These are phyloP conservation scores for Podospora conica DNA, from an alignment of 495 filamentous ascomycete species.

Conservation along the genomic window DNA sequence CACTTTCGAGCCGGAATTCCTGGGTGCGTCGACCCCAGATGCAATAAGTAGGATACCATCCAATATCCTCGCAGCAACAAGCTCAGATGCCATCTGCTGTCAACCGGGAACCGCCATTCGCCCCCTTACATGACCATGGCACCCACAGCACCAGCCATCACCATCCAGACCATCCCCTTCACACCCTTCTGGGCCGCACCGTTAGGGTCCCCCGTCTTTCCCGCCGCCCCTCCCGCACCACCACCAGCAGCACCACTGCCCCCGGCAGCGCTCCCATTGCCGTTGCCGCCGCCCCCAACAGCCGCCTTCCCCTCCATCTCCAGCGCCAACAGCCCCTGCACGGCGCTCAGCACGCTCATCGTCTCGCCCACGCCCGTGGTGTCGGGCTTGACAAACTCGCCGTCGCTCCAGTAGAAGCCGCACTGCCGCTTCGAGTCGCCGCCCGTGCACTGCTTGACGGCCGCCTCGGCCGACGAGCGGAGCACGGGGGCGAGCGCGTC, in stretches of 20 bases:
- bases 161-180: not conserved
- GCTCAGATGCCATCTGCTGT: not conserved
- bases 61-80: not conserved
- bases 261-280: not conserved
- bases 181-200: not conserved
- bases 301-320: not conserved
- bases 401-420: conserved; percentile 22
- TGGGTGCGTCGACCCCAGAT: not conserved
- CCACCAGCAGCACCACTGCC: not conserved
- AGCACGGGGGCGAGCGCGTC: conserved; percentile 55
- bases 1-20: not conserved
- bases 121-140: not conserved
- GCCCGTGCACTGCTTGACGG: conserved; percentile 54
- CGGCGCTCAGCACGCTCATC: conserved; percentile 58
- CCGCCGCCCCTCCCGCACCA: not conserved
- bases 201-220: not conserved
- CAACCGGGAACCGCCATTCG: not conserved
- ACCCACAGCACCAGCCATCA: not conserved
- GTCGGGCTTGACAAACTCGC: conserved; percentile 54
- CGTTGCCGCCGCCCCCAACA: not conserved
- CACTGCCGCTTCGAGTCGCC: conserved; percentile 36
- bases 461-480: conserved; percentile 54
- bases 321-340: conserved; percentile 46
- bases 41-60: not conserved
- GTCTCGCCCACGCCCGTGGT: conserved; percentile 57